Evolutionary conservation across 169 alveolate species (phyloP).

Genomic region (Cryptosporidium viatorum): DNA sequence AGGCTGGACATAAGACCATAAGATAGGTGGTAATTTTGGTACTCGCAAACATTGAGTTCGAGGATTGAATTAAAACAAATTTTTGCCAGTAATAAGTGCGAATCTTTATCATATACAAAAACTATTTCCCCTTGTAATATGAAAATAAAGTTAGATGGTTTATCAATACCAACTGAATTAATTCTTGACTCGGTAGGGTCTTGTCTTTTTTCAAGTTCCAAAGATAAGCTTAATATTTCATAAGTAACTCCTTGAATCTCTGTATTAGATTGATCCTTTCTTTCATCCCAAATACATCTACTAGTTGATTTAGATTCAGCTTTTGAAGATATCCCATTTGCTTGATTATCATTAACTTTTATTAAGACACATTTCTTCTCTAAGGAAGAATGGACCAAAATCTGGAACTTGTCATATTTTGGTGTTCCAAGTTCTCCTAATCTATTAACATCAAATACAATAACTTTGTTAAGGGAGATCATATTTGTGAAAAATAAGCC

Average conservation of each 20-base stretch:
- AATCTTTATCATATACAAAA: conserved; percentile 47
- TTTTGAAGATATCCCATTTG: neutral
- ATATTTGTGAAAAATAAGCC: conserved; percentile 44
- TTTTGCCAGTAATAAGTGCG: conserved; percentile 8
- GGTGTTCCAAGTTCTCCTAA: conserved; percentile 71
- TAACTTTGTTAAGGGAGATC: conserved; percentile 28
- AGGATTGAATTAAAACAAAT: conserved; percentile 7
- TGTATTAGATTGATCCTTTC: conserved; percentile 9
- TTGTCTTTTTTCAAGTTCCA: neutral
- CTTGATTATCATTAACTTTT: conserved; percentile 12
- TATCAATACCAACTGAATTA: conserved; percentile 53
- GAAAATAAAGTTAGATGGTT: conserved; percentile 27
- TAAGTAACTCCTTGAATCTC: conserved; percentile 50
- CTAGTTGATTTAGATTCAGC: neutral
- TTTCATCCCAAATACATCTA: conserved; percentile 56
- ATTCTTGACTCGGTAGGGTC: conserved; percentile 1
- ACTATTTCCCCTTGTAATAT: conserved; percentile 4
- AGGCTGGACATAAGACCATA: conserved; percentile 53
- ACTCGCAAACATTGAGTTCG: conserved; percentile 8
- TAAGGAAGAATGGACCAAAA: conserved; percentile 32
- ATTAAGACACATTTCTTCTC: conserved; percentile 42
- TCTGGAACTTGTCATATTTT: conserved; percentile 36
- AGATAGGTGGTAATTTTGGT: conserved; percentile 32
- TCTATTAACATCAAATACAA: conserved; percentile 49
- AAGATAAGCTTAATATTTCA: conserved; percentile 32